Conservation (phyloP, 306 rosid species). For the Fragaria ananassa region DNA sequence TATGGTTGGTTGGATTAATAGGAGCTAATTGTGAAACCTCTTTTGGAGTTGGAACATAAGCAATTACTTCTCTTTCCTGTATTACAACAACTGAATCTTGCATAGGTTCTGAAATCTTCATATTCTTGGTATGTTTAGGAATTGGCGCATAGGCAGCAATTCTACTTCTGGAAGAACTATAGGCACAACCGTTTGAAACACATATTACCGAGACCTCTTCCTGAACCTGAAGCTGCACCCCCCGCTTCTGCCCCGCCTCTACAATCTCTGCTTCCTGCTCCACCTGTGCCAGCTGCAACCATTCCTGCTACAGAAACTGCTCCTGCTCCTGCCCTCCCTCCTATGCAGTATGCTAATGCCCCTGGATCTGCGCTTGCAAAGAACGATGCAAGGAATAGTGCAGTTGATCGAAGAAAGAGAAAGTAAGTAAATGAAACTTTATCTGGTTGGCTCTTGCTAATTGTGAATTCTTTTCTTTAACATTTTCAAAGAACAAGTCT, state of each 20-base stretch:
- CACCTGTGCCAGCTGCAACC: conserved; percentile 50
- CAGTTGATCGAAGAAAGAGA: conserved; percentile 82
- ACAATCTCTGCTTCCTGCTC: conserved; percentile 50
- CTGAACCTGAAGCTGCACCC: conserved; percentile 59
- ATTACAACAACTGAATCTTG: background rate
- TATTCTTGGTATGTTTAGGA: conserved; percentile 46
- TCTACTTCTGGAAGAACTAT: conserved; percentile 96
- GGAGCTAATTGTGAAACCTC: background rate
- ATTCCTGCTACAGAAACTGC: conserved; percentile 42
- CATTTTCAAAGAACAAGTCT: background rate
- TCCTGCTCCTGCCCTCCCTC: conserved; percentile 60
- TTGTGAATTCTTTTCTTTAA: background rate
- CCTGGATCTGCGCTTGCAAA: conserved; percentile 60
- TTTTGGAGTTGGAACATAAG: background rate
- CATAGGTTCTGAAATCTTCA: background rate
- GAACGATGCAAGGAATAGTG: conserved; percentile 65
- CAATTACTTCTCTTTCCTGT: background rate
- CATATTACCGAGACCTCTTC: conserved; percentile 76
- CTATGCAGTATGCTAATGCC: conserved; percentile 70
- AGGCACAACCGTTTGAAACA: conserved; percentile 87
- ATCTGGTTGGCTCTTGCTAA: background rate
- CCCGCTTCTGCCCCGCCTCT: conserved; percentile 51
- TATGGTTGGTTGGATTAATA: background rate
- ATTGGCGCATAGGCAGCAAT: conserved; percentile 91
- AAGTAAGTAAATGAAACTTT: conserved; percentile 36